Percentiles rank a stretch among this genome's conserved stretches.
Evolutionary conservation across 2,329 filamentous ascomycete species (phyloP).

Genomic region (Colletotrichum tropicale): DNA sequence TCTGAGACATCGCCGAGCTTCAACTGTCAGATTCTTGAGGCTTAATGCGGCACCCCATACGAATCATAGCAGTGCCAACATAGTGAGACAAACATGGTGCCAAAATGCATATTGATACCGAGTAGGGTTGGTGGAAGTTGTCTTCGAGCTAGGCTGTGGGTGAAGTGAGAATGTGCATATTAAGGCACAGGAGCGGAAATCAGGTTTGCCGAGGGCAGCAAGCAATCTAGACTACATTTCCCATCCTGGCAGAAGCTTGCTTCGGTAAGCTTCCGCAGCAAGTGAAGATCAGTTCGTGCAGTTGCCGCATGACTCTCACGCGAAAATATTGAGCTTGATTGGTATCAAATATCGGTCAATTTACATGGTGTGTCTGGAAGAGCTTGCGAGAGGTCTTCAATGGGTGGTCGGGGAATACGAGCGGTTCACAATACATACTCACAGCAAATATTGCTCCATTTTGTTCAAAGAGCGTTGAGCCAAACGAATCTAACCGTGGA

Average conservation of each 20-base stretch:
- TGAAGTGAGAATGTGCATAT: background rate
- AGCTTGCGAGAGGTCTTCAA: background rate
- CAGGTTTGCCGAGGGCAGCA: background rate
- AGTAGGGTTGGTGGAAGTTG: background rate
- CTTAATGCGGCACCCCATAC: no score
- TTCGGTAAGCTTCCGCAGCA: background rate
- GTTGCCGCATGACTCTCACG: accelerated
- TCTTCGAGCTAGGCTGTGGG: background rate
- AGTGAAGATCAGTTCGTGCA: accelerated
- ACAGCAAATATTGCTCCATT: background rate
- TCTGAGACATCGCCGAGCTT: background rate
- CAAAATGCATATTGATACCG: background rate
- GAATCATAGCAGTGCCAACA: background rate
- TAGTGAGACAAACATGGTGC: background rate
- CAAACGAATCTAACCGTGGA: background rate
- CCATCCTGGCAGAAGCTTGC: background rate
- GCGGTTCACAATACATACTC: background rate
- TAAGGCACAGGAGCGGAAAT: background rate
- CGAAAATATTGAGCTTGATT: background rate
- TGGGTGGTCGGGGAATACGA: accelerated
- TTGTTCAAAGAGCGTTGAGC: background rate
- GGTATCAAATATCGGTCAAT: background rate
- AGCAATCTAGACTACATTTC: background rate
- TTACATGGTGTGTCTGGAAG: background rate
- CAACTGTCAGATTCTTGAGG: background rate